Base-by-base conservation (phyloP, 23 red algal genomes). In the Gracilaria domingensis region DNA sequence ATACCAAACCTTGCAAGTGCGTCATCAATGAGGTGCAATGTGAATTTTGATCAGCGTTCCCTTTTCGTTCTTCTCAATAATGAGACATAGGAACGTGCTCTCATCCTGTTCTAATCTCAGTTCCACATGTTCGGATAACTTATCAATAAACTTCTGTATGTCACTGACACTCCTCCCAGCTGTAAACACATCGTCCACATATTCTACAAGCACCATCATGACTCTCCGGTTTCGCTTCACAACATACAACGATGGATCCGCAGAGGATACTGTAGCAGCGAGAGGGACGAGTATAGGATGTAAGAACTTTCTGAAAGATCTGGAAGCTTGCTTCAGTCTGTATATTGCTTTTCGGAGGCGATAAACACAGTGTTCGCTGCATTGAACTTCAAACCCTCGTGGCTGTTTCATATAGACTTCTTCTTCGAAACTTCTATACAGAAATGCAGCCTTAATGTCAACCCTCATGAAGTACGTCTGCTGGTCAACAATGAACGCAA, bases 391-490 rank as follows among this genome's bases (percentile, higher is more conserved):
- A 75, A 89, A 92, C 2, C 78, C 88, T 29, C 0, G 74, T 1
- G 79, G 79, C 34, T 74, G 88, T 30, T 92, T 16, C 71, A 92
- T 67, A 77, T 84, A 82, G 6, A 92, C 79, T 55, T 92, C 81
- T 69, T 65, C 74, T n/a, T 92, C 61, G 4, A 92, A 49, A 8
- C 4, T 62, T 16, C 50, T 35, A 59, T 84, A 47, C 13, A 92
- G 0, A 47, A 81, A 92, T 1, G 88, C 78, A 34, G 78, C 79
- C 77, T 92, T 92, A 16, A 83, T 66, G 44, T 92, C 57, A 53
- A 89, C 38, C 20, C 49, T 47, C 37, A 76, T 54, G 24, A 39
- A 74, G 1, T 0, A n/a, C 71, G 80, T 13, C 13, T 28, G 40
- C 20, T 4, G 60, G 29, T 18, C n/a, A n/a, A 61, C 51, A 14